phyloP scores from a whole-genome alignment of 2,329 filamentous ascomycete genomes.

The Tolypocladium ophioglossoides region DNA sequence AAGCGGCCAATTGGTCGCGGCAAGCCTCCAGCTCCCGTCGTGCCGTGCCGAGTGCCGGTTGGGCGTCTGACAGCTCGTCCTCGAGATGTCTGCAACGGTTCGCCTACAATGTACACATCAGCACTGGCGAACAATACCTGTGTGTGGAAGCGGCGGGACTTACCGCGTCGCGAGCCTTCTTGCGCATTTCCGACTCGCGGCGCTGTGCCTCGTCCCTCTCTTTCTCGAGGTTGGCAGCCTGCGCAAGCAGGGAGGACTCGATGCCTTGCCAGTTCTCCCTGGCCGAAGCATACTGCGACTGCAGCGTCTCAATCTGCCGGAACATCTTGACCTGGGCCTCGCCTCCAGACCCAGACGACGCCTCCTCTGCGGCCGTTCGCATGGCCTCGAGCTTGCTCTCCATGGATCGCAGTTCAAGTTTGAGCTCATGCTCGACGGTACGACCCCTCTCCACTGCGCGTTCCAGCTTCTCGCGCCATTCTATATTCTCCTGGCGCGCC shows the following conservation, averaged over 20 bases:
- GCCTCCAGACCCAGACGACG: constrained; percentile 68
- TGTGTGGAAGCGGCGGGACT: constrained; percentile 18
- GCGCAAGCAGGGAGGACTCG: constrained; percentile 71
- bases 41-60: constrained; percentile 50
- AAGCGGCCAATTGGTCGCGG: constrained; percentile 45
- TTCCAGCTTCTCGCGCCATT: constrained; percentile 62
- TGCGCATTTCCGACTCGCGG: constrained; percentile 77
- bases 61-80: constrained; percentile 69
- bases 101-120: constrained; percentile 35
- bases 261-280: constrained; percentile 98
- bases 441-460: constrained; percentile 61
- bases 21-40: constrained; percentile 53
- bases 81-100: constrained; percentile 56
- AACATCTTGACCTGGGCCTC: constrained; percentile 83
- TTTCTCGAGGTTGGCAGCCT: constrained; percentile 70
- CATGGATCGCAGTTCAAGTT: constrained; percentile 63
- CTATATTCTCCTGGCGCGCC: constrained; percentile 55
- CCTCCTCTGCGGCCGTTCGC: constrained; percentile 78
- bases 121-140: neutral
- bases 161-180: constrained; percentile 80
- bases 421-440: constrained; percentile 64
- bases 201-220: constrained; percentile 80
- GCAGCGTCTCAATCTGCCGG: constrained; percentile 87
- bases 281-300: constrained; percentile 88
- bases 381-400: constrained; percentile 88